These are phyloP conservation scores for Eucalyptus tenuipes DNA, from an alignment of 345 rosid genomes.

Conservation along the genomic window DNA sequence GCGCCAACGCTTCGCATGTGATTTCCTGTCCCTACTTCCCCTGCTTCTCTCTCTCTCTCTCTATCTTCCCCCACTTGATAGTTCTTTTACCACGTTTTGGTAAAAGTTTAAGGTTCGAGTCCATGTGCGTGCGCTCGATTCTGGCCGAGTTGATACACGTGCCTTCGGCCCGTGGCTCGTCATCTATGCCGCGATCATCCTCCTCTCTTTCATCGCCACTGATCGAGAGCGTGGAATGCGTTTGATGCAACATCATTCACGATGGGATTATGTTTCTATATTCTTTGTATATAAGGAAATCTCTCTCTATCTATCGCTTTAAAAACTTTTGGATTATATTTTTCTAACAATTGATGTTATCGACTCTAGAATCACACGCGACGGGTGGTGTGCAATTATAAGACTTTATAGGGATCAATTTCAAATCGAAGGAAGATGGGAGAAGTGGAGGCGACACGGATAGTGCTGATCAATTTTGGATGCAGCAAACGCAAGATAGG, in stretches of 20 bases:
- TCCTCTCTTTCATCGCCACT: accelerated
- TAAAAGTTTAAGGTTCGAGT: background rate
- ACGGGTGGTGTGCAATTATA: accelerated
- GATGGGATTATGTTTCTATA: accelerated
- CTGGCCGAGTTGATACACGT: background rate
- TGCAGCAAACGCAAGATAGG: background rate
- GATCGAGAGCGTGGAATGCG: accelerated
- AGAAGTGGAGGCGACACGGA: background rate
- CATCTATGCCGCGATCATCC: background rate
- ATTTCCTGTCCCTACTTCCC: background rate
- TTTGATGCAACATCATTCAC: accelerated
- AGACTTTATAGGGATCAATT: background rate
- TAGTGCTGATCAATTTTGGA: background rate
- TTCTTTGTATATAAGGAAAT: accelerated
- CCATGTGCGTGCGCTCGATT: background rate
- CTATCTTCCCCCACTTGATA: accelerated
- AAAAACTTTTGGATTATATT: accelerated
- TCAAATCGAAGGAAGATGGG: background rate
- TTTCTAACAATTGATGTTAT: accelerated
- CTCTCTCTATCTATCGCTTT: accelerated
- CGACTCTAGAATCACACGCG: accelerated
- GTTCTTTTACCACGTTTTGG: background rate
- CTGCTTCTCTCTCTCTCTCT: background rate
- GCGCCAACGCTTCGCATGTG: conserved; percentile 16
- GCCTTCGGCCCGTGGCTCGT: background rate